A percentile compares a stretch with the other conserved stretches of the same genome.
These are phyloP conservation scores for Tetrapisispora taiwanensis DNA, from an alignment of 805 yeast species.

Conservation along the genomic window DNA sequence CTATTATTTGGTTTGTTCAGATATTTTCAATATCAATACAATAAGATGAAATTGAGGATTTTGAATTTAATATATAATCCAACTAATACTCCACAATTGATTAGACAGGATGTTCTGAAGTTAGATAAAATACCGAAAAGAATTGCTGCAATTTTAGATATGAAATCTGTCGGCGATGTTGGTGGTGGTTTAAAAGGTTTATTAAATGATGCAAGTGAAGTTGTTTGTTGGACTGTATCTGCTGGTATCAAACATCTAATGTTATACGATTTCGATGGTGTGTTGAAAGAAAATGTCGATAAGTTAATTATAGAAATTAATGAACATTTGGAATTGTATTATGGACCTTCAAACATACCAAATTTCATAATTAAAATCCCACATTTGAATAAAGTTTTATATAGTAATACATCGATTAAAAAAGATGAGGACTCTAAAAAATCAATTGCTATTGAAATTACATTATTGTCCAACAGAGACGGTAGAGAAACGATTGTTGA, in stretches of 20 bases:
- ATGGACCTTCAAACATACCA: constrained; percentile 63
- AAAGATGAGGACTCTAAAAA: constrained; percentile 21
- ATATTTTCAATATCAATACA: constrained; percentile 40
- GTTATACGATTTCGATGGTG: constrained; percentile 73
- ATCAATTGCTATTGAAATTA: constrained; percentile 48
- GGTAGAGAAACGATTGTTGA: constrained; percentile 88
- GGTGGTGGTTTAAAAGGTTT: constrained; percentile 85
- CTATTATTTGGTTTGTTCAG: constrained; percentile 48
- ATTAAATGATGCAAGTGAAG: constrained; percentile 63
- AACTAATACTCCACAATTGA: constrained; percentile 70
- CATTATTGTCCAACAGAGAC: constrained; percentile 62
- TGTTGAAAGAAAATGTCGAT: constrained; percentile 44
- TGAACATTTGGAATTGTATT: constrained; percentile 56
- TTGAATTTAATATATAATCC: constrained; percentile 57
- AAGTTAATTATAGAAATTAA: constrained; percentile 48
- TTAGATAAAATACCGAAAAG: constrained; percentile 69
- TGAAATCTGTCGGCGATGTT: constrained; percentile 68
- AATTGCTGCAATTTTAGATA: constrained; percentile 63
- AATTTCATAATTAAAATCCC: constrained; percentile 55
- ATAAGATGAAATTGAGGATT: constrained; percentile 45
- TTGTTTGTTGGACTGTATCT: constrained; percentile 80
- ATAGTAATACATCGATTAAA: constrained; percentile 9
- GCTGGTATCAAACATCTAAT: constrained; percentile 69
- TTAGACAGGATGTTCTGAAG: constrained; percentile 69
- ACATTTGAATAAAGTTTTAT: constrained; percentile 44